phyloP scores from a whole-genome alignment of 2,329 filamentous ascomycete genomes.

The Neophaeococcomyces mojaviensis region DNA sequence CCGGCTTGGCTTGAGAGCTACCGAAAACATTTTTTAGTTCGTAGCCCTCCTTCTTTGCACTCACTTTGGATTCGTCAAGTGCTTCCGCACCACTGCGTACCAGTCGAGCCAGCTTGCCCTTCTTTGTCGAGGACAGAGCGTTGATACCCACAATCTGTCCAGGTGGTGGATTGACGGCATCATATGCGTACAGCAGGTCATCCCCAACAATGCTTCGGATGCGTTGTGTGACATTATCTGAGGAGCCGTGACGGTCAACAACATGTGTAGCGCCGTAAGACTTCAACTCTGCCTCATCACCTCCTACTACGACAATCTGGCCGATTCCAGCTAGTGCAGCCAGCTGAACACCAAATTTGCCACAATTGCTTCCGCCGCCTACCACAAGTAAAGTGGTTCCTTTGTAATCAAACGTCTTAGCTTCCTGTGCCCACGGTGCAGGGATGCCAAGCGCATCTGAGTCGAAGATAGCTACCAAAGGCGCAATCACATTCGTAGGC shows the following conservation, averaged over 20 bases:
- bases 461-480: constrained; percentile 31
- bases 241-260: constrained; percentile 31
- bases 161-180: constrained; percentile 26
- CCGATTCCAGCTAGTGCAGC: constrained; percentile 28
- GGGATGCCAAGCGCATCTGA: constrained; percentile 25
- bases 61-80: constrained; percentile 25
- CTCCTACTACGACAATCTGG: constrained; percentile 32
- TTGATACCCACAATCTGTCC: constrained; percentile 26
- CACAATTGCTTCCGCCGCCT: constrained; percentile 24
- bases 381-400: constrained; percentile 21
- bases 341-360: constrained; percentile 23
- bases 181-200: constrained; percentile 33
- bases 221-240: constrained; percentile 26
- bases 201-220: constrained; percentile 33
- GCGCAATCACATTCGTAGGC: constrained; percentile 32
- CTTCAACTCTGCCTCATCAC: constrained; percentile 27
- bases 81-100: constrained; percentile 10
- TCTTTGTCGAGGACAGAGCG: constrained; percentile 31
- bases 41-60: constrained; percentile 29
- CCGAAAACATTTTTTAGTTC: constrained; percentile 26
- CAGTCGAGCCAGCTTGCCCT: constrained; percentile 27
- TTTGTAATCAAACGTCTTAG: constrained; percentile 18
- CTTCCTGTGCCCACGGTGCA: constrained; percentile 14
- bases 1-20: constrained; percentile 25
- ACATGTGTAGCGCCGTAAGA: constrained; percentile 35